Base-by-base conservation (phyloP, 108 stramenopile genomes). In the Epithemia pelagica region DNA sequence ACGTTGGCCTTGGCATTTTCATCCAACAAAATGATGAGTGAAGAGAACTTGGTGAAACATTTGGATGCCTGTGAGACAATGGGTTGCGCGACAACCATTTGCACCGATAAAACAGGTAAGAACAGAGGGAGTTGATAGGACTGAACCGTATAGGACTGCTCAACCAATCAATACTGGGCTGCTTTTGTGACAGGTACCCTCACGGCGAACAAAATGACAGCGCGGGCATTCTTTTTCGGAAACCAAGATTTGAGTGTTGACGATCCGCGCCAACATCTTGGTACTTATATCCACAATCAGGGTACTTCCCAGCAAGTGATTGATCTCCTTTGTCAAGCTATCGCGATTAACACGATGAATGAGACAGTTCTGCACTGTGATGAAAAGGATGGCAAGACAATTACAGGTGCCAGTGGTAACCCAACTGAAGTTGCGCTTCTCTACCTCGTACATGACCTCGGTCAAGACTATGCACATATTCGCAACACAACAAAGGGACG, bases 71-170 rank as follows among this genome's bases (percentile, higher is more conserved):
- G 98, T 73, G 98, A 99, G 77, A 99, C 98, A 30, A 99, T 99
- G 98, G 98, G 98, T 33, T 96, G 91, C 78, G 98, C 98, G 21
- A 99, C 98, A 0, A 97, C 94, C 61, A 99, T 99, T 70, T 99
- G 98, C 73, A 95, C 96, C 23, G 98, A 99, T 77, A 97, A 97
- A 75, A 92, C 91, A 65, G 90, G 83, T 82, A 66, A 29, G 79
- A 27, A 27, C 7, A 58, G 22, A 58, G 22, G 15, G 26, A 24
- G 18, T 19, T 2, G 25, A 28, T 58, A 56, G 28, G 29, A 69
- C 52, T 61, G 25, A 23, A 26, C 2, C 8, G 21, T 10, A 31
- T 30, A 22, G 5, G 27, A 28, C 26, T 8, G 22, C 32, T 59
- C 52, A 54, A 19, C 18, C 52, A 30, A 15, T 65, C 29, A 57